A percentile compares a stretch with the other conserved stretches of the same genome.
phyloP scores from a whole-genome alignment of 2,329 filamentous ascomycete species.

The Penicillium occitanis region DNA sequence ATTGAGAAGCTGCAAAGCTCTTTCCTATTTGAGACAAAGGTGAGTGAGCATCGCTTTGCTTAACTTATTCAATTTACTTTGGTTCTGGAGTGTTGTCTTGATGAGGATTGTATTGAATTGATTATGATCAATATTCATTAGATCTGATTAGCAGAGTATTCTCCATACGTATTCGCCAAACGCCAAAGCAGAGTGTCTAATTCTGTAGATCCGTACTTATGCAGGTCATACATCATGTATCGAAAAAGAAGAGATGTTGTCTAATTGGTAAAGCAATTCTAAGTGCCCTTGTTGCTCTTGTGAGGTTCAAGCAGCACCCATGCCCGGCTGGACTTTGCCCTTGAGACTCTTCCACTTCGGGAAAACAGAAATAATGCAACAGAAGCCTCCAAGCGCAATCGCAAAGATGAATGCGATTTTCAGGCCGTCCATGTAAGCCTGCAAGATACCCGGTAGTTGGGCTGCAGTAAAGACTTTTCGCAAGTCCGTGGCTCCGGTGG shows the following conservation, averaged over 20 bases:
- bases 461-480: slow-evolving; percentile 28
- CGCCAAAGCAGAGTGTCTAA: neutral
- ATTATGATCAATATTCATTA: neutral
- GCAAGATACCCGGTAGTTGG: slow-evolving; percentile 29
- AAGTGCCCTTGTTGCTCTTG: neutral
- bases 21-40: neutral
- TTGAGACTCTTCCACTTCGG: slow-evolving; percentile 23
- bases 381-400: slow-evolving; percentile 20
- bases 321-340: slow-evolving; percentile 20
- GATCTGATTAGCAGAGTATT: neutral
- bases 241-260: neutral
- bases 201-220: neutral
- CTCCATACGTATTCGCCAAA: neutral
- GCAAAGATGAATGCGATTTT: slow-evolving; percentile 24
- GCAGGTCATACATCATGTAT: neutral
- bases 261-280: neutral
- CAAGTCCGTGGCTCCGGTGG: slow-evolving; percentile 35
- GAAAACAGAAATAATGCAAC: slow-evolving; percentile 20
- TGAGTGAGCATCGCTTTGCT: neutral
- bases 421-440: slow-evolving; percentile 36
- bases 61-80: neutral
- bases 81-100: neutral
- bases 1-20: neutral
- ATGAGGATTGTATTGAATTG: neutral
- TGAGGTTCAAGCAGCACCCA: slow-evolving; percentile 9